Conservation (phyloP, 176 grass and related monocot genomes). For the Ampelocalamus luodianensis region DNA sequence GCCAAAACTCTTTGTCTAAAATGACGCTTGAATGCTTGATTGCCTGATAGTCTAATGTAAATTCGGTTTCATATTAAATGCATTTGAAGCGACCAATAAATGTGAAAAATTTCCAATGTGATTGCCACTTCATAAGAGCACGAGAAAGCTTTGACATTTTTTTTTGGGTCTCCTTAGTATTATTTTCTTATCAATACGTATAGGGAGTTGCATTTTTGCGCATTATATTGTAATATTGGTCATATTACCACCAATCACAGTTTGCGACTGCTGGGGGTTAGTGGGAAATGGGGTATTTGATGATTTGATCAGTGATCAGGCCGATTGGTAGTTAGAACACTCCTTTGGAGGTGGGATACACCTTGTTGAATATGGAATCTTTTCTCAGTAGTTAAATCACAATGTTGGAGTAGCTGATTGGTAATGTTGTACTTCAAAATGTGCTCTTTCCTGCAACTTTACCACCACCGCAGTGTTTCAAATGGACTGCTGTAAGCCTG, state of each 20-base stretch:
- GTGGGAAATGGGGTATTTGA: conserved; percentile 5
- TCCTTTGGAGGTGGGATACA: not conserved
- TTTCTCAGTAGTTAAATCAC: conserved; percentile 7
- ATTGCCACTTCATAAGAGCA: not conserved
- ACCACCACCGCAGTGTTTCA: not conserved
- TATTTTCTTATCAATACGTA: not conserved
- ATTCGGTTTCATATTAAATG: not conserved
- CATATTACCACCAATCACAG: not conserved
- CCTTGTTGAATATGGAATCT: not conserved
- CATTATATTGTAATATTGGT: not conserved
- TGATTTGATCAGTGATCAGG: conserved; percentile 8
- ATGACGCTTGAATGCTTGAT: not conserved
- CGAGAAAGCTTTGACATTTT: conserved; percentile 15
- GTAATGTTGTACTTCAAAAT: conserved; percentile 8
- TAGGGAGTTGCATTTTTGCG: not conserved
- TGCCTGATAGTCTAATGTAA: not conserved
- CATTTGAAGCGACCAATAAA: not conserved
- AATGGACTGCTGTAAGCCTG: conserved; percentile 3
- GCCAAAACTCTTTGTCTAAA: not conserved
- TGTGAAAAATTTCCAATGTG: not conserved
- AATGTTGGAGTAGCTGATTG: conserved; percentile 16
- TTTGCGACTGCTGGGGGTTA: conserved; percentile 7
- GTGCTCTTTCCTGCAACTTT: conserved; percentile 16
- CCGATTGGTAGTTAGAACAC: not conserved
- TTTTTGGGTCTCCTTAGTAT: not conserved